Base-by-base conservation (phyloP, 2,329 filamentous ascomycete genomes). In the Cytospora leucostoma region DNA sequence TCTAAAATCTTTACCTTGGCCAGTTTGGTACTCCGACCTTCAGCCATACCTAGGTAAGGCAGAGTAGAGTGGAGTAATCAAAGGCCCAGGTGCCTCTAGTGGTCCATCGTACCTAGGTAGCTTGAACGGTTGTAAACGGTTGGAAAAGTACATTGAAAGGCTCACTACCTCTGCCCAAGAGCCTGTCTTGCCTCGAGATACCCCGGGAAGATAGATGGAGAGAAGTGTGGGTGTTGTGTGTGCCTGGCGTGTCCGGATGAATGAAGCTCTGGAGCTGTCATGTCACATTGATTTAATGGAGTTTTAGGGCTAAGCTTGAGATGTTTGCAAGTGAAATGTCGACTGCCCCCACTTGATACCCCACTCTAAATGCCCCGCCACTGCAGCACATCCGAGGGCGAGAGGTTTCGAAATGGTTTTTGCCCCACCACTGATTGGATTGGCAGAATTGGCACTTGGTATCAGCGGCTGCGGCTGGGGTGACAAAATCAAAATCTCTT, bases 261-360 rank as follows among this genome's bases (percentile, higher is more conserved):
- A 35, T 49, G 59, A 55, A 61, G 59, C 59, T 61, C 37, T 35
- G 27, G 34, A 55, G 51, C n/a, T 19, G n/a, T 47, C 44, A 47
- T 27, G 27, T 27, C 27, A 47, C 21, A 47, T 47, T 27, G 44
- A 47, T 47, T 47, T 11, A 47, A n/a, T 27, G 54, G 35, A 37
- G 50, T 38, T 60, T 61, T 65, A 65, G 63, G 63, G 63, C 63
- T 61, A 65, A 61, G 52, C 55, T 56, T 56, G 47, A 44, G 27
- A 15, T 32, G 54, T 52, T 62, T 65, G 63, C 63, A 62, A 59
- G 19, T 57, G 58, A 61, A 61, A 13, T 38, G 59, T 49, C 63
- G 34, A 3, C 17, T 35, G 59, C 44, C 63, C 49, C 27, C 40
- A 11, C 44, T 11, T 32, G 11, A 13, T 21, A 50, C 59, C 7